Evolutionary conservation across 805 yeast genomes (phyloP), one percentile per base, ranked within the genome.

Genomic region (Candida methanosorbosa): DNA sequence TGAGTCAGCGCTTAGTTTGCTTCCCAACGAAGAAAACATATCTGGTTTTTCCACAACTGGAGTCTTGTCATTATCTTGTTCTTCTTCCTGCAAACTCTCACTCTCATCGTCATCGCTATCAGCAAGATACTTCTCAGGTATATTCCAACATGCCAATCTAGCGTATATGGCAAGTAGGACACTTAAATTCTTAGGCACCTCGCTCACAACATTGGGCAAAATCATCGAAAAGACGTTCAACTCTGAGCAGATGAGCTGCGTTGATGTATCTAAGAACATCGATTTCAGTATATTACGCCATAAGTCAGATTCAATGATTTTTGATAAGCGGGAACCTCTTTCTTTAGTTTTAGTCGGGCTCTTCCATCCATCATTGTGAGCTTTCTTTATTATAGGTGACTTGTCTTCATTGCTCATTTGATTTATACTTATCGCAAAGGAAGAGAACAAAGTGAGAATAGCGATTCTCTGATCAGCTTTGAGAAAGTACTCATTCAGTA

Each of bases 111-210:
- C 18, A 4, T n/a, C 29, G n/a, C n/a, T n/a, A n/a, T n/a, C n/a
- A n/a, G n/a, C n/a, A n/a, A n/a, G n/a, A n/a, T n/a, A n/a, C n/a
- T n/a, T n/a, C n/a, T n/a, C n/a, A n/a, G n/a, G n/a, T 18, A 9
- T 17, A 9, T 33, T 35, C 70, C 70, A 64, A 37, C 64, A 54
- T 18, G 61, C 52, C 4, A 70, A 43, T 26, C 81, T 49, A 4
- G 72, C 56, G 40, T 64, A 68, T 2, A 72, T 50, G 0, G 67
- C 57, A 32, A 70, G 59, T 4, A 76, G 39, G 24, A 63, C 64
- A 0, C 70, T 64, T 9, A 74, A 39, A 27, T 54, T 49, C 0
- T 39, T 22, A 2, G 54, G 44, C 2, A 70, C 42, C 19, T 50
- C 47, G n/a, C 50, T 47, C 38, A 66, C 59, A 0, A 44, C 20